Conservation (phyloP, 371 early-diverging fungal species). For the Dichotomocladium elegans region DNA sequence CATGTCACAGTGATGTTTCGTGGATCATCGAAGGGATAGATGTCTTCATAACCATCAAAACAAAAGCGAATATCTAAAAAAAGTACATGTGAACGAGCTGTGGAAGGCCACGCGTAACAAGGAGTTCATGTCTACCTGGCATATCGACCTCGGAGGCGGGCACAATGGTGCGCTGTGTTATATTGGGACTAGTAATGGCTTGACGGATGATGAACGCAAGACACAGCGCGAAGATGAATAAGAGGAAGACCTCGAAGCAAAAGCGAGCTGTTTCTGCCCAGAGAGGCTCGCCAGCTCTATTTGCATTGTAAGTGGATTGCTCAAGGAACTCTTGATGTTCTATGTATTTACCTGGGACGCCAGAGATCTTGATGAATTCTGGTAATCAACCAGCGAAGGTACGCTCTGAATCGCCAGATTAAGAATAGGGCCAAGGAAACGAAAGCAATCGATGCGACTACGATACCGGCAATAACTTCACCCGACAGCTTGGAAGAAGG, state of each 20-base stretch:
- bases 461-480: slow-evolving; percentile 45
- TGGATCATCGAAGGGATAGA: slow-evolving; percentile 6
- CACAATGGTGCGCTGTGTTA: slow-evolving; percentile 36
- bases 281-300: slow-evolving; percentile 44
- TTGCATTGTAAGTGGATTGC: neutral
- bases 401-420: slow-evolving; percentile 41
- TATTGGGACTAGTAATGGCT: slow-evolving; percentile 41
- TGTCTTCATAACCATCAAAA: slow-evolving; percentile 36
- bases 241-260: slow-evolving; percentile 32
- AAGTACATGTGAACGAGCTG: neutral
- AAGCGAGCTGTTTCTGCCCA: slow-evolving; percentile 50
- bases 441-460: slow-evolving; percentile 30
- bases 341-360: slow-evolving; percentile 33
- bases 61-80: slow-evolving; percentile 42
- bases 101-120: neutral
- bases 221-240: slow-evolving; percentile 37
- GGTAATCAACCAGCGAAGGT: slow-evolving; percentile 29
- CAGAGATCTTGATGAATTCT: slow-evolving; percentile 43
- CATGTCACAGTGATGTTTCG: slow-evolving; percentile 34
- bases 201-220: slow-evolving; percentile 44
- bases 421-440: slow-evolving; percentile 33
- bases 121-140: slow-evolving; percentile 16
- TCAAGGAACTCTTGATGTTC: too few species aligned
- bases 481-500: slow-evolving; percentile 18
- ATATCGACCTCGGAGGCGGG: slow-evolving; percentile 30